phyloP scores from a whole-genome alignment of 306 rosid genomes.

The Dicorynia guianensis region DNA sequence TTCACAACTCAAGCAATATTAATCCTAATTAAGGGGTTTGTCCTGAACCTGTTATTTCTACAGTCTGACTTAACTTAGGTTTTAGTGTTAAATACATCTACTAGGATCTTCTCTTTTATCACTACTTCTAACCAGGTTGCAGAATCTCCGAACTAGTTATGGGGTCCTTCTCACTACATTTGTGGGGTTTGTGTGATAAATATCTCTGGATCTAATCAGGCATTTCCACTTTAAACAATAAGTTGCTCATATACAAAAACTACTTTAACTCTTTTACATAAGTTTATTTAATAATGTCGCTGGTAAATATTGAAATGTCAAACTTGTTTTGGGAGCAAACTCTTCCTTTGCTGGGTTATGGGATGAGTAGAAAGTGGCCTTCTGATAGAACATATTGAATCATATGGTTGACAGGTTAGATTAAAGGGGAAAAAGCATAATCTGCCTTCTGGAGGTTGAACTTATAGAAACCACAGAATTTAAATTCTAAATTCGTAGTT shows the following conservation, averaged over 20 bases:
- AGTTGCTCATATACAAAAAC: not conserved
- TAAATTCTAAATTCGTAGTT: not conserved
- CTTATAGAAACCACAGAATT: not conserved
- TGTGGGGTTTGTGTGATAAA: not conserved
- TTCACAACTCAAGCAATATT: conserved; percentile 24
- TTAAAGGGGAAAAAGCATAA: not conserved
- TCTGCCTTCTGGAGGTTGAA: not conserved
- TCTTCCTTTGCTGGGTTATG: not conserved
- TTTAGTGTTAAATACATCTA: not conserved
- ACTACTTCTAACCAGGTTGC: not conserved
- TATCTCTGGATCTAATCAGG: not conserved
- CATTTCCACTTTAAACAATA: conserved; percentile 3
- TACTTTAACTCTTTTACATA: not conserved
- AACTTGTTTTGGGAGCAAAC: not conserved
- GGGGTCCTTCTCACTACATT: not conserved
- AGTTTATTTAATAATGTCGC: not conserved
- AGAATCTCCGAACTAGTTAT: not conserved
- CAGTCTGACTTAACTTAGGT: conserved; percentile 9
- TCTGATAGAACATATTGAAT: not conserved
- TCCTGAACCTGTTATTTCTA: not conserved
- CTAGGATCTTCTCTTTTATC: not conserved
- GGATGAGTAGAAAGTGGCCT: conserved; percentile 1
- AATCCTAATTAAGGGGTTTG: conserved; percentile 1
- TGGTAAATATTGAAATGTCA: not conserved
- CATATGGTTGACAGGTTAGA: not conserved